Conservation (phyloP, 257 asterid species). For the Fraxinus quadrangulata region DNA sequence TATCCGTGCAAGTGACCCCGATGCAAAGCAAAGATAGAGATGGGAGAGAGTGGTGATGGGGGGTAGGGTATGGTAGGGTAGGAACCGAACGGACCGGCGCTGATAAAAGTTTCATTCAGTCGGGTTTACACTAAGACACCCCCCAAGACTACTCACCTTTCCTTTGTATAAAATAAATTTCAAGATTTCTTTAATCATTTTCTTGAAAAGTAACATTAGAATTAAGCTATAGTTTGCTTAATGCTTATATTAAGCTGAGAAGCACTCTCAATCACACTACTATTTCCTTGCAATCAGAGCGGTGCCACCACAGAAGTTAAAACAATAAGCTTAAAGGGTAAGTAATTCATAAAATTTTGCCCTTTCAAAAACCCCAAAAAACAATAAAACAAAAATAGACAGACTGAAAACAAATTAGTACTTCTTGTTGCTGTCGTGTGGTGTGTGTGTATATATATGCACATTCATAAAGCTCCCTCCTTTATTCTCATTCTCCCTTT, state of each 20-base stretch:
- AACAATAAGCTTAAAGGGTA: slow-evolving; percentile 69
- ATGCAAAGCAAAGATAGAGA: slow-evolving; percentile 42
- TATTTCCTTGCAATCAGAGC: slow-evolving; percentile 59
- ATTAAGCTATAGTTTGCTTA: slow-evolving; percentile 35
- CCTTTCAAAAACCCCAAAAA: slow-evolving; percentile 65
- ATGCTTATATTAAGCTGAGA: slow-evolving; percentile 33
- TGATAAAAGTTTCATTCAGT: slow-evolving; percentile 41
- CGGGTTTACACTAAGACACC: slow-evolving; percentile 40
- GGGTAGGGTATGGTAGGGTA: slow-evolving; percentile 6
- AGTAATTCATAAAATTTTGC: slow-evolving; percentile 19
- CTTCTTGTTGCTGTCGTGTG: slow-evolving; percentile 23
- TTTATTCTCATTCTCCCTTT: slow-evolving; percentile 87
- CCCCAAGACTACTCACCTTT: slow-evolving; percentile 26
- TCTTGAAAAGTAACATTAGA: slow-evolving; percentile 8
- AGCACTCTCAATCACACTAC: slow-evolving; percentile 25
- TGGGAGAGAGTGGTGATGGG: slow-evolving; percentile 16
- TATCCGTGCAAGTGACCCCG: slow-evolving; percentile 34
- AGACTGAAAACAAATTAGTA: slow-evolving; percentile 70
- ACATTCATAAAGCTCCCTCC: slow-evolving; percentile 66
- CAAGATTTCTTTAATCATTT: background rate
- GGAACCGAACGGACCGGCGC: slow-evolving; percentile 26
- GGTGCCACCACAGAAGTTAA: background rate
- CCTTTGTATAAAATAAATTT: slow-evolving; percentile 10
- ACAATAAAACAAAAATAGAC: slow-evolving; percentile 63
- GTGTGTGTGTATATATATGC: slow-evolving; percentile 37